Evolutionary conservation across 2,329 filamentous ascomycete species (phyloP).

Genomic region (Cercospora sesami): DNA sequence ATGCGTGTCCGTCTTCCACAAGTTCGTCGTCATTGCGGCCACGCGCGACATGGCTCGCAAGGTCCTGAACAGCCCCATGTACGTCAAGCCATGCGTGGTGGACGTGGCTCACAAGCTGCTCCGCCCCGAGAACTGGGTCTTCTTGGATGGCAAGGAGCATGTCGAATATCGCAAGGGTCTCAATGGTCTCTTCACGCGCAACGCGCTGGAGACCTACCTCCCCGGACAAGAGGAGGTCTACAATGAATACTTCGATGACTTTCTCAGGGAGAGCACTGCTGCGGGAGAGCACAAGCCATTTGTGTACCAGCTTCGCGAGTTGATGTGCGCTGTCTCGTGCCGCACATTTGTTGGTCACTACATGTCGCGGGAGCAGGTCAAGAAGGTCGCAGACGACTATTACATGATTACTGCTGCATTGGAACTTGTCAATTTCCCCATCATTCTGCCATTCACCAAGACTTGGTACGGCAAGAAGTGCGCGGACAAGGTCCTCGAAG

Average conservation of each 20-base stretch:
- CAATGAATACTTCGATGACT: slow-evolving; percentile 78
- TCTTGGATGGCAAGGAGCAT: slow-evolving; percentile 90
- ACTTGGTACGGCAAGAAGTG: slow-evolving; percentile 98
- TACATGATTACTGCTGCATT: slow-evolving; percentile 94
- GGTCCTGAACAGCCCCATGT: slow-evolving; percentile 89
- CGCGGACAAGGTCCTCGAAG: slow-evolving; percentile 83
- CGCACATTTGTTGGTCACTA: slow-evolving; percentile 97
- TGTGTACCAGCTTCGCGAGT: slow-evolving; percentile 88
- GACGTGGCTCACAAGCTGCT: slow-evolving; percentile 92
- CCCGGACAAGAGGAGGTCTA: slow-evolving; percentile 92
- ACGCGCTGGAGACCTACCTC: slow-evolving; percentile 82
- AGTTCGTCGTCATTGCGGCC: slow-evolving; percentile 98
- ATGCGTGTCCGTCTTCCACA: slow-evolving; percentile 99
- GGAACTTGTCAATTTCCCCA: slow-evolving; percentile 96
- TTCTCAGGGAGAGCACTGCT: slow-evolving; percentile 69
- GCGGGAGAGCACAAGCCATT: slow-evolving; percentile 77
- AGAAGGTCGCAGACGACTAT: slow-evolving; percentile 95
- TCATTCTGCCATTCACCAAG: slow-evolving; percentile 92
- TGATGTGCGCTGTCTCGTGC: slow-evolving; percentile 93
- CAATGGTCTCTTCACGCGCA: slow-evolving; percentile 89
- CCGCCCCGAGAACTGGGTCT: slow-evolving; percentile 91
- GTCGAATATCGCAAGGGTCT: slow-evolving; percentile 97
- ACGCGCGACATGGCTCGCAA: slow-evolving; percentile 94
- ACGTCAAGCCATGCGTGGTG: slow-evolving; percentile 94
- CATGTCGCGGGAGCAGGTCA: slow-evolving; percentile 83